Percentiles rank a stretch among this genome's conserved stretches.
phyloP scores from a whole-genome alignment of 306 rosid genomes.

The Medicago lupulina region DNA sequence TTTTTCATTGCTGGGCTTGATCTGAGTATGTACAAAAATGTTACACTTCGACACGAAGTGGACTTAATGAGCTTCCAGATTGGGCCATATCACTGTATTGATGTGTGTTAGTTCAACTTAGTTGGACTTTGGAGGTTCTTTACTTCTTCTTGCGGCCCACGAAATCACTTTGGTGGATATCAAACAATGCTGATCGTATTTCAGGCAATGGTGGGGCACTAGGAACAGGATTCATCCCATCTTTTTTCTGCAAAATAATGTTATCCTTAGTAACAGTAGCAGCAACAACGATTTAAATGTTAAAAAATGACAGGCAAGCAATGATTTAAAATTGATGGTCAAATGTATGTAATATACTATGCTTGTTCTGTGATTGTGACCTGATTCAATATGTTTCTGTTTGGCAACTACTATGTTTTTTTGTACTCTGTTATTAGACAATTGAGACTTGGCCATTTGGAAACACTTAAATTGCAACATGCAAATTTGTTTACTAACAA shows the following conservation, averaged over 20 bases:
- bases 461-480: neutral
- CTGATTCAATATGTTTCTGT: constrained; percentile 5
- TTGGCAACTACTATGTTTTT: neutral
- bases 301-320: neutral
- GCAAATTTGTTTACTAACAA: constrained; percentile 6
- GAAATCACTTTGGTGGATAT: constrained; percentile 36
- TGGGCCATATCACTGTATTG: constrained; percentile 16
- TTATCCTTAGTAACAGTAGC: constrained; percentile 8
- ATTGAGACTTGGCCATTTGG: neutral
- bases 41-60: neutral
- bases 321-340: constrained; percentile 2
- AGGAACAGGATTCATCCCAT: constrained; percentile 39
- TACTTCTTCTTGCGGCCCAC: constrained; percentile 47
- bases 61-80: neutral
- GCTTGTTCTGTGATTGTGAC: neutral
- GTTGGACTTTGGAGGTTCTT: constrained; percentile 32
- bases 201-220: constrained; percentile 51
- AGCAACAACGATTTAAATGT: neutral
- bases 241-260: constrained; percentile 53
- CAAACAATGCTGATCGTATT: constrained; percentile 44
- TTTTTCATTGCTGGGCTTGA: neutral
- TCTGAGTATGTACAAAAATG: constrained; percentile 43
- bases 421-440: too few species aligned
- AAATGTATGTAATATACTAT: constrained; percentile 4
- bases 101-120: constrained; percentile 20